Base-by-base conservation (phyloP, 345 rosid genomes). In the Syzygium jambos region DNA sequence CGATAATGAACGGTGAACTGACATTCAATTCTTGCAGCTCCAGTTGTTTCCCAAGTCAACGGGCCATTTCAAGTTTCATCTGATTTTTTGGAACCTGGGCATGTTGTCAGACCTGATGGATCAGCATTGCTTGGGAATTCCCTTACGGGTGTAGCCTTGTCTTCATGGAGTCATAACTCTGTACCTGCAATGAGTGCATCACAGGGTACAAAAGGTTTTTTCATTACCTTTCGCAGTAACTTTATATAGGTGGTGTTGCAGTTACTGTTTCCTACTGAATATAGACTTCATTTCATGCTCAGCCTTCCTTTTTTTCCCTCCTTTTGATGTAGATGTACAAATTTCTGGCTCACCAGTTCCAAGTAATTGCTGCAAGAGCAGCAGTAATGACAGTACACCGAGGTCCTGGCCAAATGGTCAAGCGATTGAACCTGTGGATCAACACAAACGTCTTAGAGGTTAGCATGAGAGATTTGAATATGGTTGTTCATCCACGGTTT, bases 131-230 rank as follows among this genome's bases (percentile, higher is more conserved):
- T 85, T 56, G 92, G 92, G 52, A 92, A 90, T 91, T 91, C 95
- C 43, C 52, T 89, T 84, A 68, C 90, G 11, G 80, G 85, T 89
- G 90, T 88, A 34, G 63, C 93, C 89, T 87, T 87, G 87, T 91
- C 97, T 91, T 93, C 96, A 73, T 93, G 96, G 95, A 90, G 87
- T 87, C 88, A 52, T 59, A 87, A 90, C 87, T 85, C 96, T 34
- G 59, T 65, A 65, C 89, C 93, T 30, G 89, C 93, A 78, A 89
- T 90, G 73, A 88, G 77, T 87, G 84, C 84, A 21, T 52, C 95
- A 19, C 93, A 86, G 87, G 89, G 61, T 68, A 85, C 89, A 68
- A 92, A 89, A 91, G 96, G 98, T 95, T 90, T 87, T 7, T 41
- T 80, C 23, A 27, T 43, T 30, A 82, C 51, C 55, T 41, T 78